Evolutionary conservation across 2,329 filamentous ascomycete species (phyloP), one percentile per base, ranked within the genome.

Genomic region (Calonectria honghensis): DNA sequence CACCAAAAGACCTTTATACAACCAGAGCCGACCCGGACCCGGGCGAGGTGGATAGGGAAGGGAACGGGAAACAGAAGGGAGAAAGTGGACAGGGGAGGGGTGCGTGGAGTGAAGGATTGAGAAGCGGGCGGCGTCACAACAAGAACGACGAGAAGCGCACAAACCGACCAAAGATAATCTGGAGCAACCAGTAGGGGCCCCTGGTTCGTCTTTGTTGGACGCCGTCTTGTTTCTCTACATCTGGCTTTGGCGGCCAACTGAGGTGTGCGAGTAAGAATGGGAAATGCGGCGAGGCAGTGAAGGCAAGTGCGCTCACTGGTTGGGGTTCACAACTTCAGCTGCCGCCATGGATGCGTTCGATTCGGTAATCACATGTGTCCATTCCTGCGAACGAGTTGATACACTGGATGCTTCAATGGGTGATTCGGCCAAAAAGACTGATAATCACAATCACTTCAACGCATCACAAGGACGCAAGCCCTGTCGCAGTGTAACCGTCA

Each of bases 1-100:
- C 57, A 78, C 73, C 72, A 77, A 80, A 81, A 77, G 79, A 75
- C 64, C 75, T 81, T 82, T 82, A 82, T 82, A 82, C 57, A 63
- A 63, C 78, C 75, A 79, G 75, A 76, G 39, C 74, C 73, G 72
- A 75, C 74, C 76, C 66, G 70, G 79, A 76, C 73, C 73, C 73
- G 76, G 77, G 73, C 66, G 61, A 75, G 74, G 76, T 75, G 74
- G 75, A 72, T 71, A 68, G 68, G 69, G 64, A 66, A 51, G 66
- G 61, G 75, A 68, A 74, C 73, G 70, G 76, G 73, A 67, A 74
- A 63, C 72, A 52, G 73, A 76, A 75, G 71, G 63, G 72, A 74
- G 75, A 50, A 57, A 63, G 75, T 54, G 75, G 51, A 64, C 41
- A 64, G 68, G 59, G 72, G 70, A 64, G 77, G 77, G 77, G 76